phyloP scores from a whole-genome alignment of 2,329 filamentous ascomycete genomes.

The Colletotrichum spinosum region DNA sequence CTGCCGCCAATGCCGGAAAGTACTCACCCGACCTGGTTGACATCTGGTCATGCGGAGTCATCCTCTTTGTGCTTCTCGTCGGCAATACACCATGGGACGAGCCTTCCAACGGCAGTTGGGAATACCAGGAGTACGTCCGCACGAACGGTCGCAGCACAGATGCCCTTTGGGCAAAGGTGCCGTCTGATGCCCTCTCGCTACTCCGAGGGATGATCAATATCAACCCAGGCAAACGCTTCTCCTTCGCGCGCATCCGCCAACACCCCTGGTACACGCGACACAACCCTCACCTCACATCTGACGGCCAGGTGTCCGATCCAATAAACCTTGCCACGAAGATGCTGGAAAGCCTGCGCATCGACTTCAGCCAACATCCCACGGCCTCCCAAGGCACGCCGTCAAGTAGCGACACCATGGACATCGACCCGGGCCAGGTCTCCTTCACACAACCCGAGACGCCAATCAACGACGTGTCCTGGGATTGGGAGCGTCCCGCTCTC shows the following conservation, averaged over 20 bases:
- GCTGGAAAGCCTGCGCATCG: constrained; percentile 90
- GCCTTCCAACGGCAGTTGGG: constrained; percentile 86
- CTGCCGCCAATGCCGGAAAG: constrained; percentile 61
- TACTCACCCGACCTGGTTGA: constrained; percentile 87
- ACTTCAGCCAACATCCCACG: constrained; percentile 78
- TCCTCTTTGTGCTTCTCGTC: constrained; percentile 94
- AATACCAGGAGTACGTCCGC: constrained; percentile 88
- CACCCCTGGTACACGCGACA: constrained; percentile 94
- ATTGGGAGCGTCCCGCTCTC: constrained; percentile 83
- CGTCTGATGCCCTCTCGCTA: constrained; percentile 79
- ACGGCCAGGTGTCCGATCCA: constrained; percentile 82
- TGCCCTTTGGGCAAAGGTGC: constrained; percentile 85
- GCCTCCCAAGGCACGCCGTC: constrained; percentile 53
- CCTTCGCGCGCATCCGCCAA: constrained; percentile 85
- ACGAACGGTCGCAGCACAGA: constrained; percentile 86
- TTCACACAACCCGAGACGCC: constrained; percentile 89
- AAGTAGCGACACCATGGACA: constrained; percentile 72
- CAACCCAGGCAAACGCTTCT: constrained; percentile 80
- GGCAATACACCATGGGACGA: constrained; percentile 99
- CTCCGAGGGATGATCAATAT: constrained; percentile 94
- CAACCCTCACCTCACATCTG: constrained; percentile 80
- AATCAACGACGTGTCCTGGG: constrained; percentile 79
- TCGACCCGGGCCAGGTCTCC: constrained; percentile 73
- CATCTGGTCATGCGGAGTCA: constrained; percentile 97
- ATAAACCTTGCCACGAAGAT: constrained; percentile 92